Conservation (phyloP, 345 rosid genomes). For the Lepidium didymum region DNA sequence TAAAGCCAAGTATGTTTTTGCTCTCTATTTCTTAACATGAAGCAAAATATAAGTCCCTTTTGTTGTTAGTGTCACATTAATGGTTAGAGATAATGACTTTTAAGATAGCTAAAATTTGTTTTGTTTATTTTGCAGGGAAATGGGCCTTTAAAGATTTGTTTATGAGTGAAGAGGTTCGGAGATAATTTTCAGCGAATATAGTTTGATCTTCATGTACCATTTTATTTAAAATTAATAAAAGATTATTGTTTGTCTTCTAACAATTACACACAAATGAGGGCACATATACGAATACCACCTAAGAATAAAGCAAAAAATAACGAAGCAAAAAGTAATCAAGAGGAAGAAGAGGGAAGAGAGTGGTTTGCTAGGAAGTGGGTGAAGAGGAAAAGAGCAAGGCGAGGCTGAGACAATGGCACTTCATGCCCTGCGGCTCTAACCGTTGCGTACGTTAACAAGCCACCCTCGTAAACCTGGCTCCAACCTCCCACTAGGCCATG, state of each 20-base stretch:
- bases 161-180: background rate
- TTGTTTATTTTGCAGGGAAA: conserved; percentile 11
- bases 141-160: background rate
- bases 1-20: conserved; percentile 13
- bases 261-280: background rate
- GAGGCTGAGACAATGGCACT: conserved; percentile 57
- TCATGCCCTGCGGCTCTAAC: conserved; percentile 69
- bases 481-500: conserved; percentile 73
- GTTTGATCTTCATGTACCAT: conserved; percentile 11
- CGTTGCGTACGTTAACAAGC: conserved; percentile 48
- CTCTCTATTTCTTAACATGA: no score
- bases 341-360: conserved; percentile 23
- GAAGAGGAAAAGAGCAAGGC: conserved; percentile 44
- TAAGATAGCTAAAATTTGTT: background rate
- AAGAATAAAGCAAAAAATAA: background rate
- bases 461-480: conserved; percentile 60
- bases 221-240: background rate
- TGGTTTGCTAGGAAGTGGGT: conserved; percentile 28
- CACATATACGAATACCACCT: background rate
- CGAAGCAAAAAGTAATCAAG: background rate
- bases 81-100: background rate
- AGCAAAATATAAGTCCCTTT: no score
- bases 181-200: background rate
- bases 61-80: background rate
- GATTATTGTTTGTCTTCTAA: background rate